phyloP scores from a whole-genome alignment of 306 rosid genomes.

The Cicer arietinum region DNA sequence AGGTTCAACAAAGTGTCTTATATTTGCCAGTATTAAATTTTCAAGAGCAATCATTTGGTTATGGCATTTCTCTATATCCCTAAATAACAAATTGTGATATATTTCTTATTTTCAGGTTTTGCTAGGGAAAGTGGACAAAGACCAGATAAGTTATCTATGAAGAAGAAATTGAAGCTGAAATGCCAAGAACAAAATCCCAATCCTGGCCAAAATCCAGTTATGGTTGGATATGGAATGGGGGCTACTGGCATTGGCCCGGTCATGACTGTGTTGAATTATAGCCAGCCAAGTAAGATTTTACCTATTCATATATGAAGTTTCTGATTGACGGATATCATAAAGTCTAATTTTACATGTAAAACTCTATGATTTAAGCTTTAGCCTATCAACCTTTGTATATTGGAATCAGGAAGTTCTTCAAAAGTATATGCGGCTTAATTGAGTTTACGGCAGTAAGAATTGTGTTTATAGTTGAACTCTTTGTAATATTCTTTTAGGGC shows the following conservation, averaged over 20 bases:
- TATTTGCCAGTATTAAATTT: slow-evolving; percentile 22
- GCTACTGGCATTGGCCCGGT: slow-evolving; percentile 57
- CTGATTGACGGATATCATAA: slow-evolving; percentile 23
- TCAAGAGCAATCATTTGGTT: slow-evolving; percentile 20
- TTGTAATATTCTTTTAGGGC: not conserved
- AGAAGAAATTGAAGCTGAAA: slow-evolving; percentile 90
- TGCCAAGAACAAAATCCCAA: slow-evolving; percentile 85
- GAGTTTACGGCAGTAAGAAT: slow-evolving; percentile 29
- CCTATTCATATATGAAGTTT: slow-evolving; percentile 14
- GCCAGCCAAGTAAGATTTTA: slow-evolving; percentile 64
- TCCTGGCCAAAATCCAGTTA: slow-evolving; percentile 59
- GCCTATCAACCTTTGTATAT: slow-evolving; percentile 26
- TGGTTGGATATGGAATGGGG: slow-evolving; percentile 60
- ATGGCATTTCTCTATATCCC: slow-evolving; percentile 36
- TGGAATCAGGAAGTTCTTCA: slow-evolving; percentile 37
- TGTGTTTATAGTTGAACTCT: slow-evolving; percentile 34
- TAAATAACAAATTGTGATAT: slow-evolving; percentile 38
- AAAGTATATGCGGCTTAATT: slow-evolving; percentile 3
- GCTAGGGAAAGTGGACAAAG: slow-evolving; percentile 72
- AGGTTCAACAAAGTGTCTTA: slow-evolving; percentile 59
- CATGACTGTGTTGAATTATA: slow-evolving; percentile 49
- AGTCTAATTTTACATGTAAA: slow-evolving; percentile 17
- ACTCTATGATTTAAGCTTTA: slow-evolving; percentile 4
- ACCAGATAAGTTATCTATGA: slow-evolving; percentile 85
- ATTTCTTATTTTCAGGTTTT: slow-evolving; percentile 67